Evolutionary conservation across 192 early-diverging fungal genomes (phyloP), one percentile per base, ranked within the genome.

Genomic region (Backusella circina): DNA sequence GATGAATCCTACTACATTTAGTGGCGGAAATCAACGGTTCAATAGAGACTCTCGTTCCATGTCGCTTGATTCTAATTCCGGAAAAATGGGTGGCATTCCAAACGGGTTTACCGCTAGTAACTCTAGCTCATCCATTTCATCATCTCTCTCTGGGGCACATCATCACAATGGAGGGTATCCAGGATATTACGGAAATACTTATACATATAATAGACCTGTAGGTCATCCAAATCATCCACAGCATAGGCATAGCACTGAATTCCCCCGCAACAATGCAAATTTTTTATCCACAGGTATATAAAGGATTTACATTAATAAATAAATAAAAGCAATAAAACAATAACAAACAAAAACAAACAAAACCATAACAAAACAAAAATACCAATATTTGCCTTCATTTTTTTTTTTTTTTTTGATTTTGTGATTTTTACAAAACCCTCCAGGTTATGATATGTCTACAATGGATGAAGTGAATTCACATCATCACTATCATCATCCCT

Each of bases 21-120:
- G n/a, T n/a, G 28, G 65, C n/a, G 32, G 32, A 31, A 67, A n/a
- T 67, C 69, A 70, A 7, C 33, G 69, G 0, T 70, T 47, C 28
- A 70, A 28, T 30, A 38, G 69, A 44, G 69, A 70, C 2, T 70
- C 37, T 44, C 69, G 69, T 16, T 38, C 35, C 15, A 70, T 70
- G 69, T 70, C 69, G 12, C 37, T 70, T 15, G 69, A 70, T 31
- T 70, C 69, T 16, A 70, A 70, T 41, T 47, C 9, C 3, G 39
- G 39, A 12, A 61, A 61, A 28, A 28, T 7, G 0, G 23, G 23
- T 28, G 54, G 23, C 12, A 21, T 61, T 61, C 26, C 54, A 61
- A 61, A 23, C 9, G 54, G 54, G 26, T 61, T 61, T 28, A 4
- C 12, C 9, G 10, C 67, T 2, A 23, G 33, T 37, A 36, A n/a